Conservation (phyloP, 139 green algal genomes). For the Auxenochlorella protothecoides region DNA sequence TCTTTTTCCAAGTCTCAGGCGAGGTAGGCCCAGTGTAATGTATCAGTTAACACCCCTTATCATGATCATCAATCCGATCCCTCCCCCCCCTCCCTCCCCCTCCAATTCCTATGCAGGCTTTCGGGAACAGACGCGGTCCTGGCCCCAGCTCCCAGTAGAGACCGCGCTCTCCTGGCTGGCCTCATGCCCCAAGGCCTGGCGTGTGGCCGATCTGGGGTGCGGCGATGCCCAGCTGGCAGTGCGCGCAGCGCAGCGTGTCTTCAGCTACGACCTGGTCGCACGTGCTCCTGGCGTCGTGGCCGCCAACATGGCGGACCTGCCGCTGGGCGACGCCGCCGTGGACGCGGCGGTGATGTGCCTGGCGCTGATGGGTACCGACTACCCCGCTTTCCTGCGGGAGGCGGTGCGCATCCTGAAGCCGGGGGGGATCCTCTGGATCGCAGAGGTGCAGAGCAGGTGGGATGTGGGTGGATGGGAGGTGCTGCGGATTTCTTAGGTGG, state of each 20-base stretch:
- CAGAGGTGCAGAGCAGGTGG: conserved; percentile 70
- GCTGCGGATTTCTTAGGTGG: background rate
- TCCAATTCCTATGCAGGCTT: conserved; percentile 37
- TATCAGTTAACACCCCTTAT: background rate
- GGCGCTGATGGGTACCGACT: conserved; percentile 94
- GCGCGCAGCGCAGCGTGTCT: conserved; percentile 49
- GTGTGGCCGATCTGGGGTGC: conserved; percentile 92
- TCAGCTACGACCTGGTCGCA: conserved; percentile 82
- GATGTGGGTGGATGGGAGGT: background rate
- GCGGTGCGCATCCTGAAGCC: conserved; percentile 65
- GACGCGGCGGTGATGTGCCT: conserved; percentile 91
- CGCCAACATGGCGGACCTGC: conserved; percentile 82
- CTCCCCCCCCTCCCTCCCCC: background rate
- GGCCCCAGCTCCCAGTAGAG: conserved; percentile 79
- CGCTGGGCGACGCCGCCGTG: conserved; percentile 30
- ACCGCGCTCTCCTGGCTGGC: conserved; percentile 54
- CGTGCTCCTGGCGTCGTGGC: conserved; percentile 66
- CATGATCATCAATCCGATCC: background rate
- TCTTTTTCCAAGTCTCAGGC: background rate
- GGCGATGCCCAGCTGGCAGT: conserved; percentile 74
- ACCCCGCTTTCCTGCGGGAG: conserved; percentile 69
- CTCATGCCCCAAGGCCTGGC: conserved; percentile 7
- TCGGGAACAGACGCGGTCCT: conserved; percentile 67
- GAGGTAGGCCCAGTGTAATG: no score
- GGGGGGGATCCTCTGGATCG: conserved; percentile 78